phyloP scores from a whole-genome alignment of 177 flowering plant species.

The Tripterygium wilfordii region DNA sequence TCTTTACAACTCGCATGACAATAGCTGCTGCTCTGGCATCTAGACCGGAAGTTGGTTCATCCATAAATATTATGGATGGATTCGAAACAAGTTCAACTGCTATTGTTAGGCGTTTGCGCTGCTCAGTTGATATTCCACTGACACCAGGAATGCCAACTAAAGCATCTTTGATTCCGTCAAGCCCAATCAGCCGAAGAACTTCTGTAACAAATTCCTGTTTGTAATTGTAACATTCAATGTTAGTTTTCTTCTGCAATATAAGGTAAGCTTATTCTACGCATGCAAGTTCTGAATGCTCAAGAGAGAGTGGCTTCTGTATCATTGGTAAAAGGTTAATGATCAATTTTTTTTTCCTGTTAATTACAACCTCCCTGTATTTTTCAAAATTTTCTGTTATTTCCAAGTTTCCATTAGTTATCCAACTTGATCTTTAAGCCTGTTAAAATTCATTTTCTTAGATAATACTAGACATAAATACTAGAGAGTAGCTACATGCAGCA shows the following conservation, averaged over 20 bases:
- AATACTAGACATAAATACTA: no score
- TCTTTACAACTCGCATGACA: slow-evolving; percentile 41
- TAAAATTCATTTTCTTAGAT: no score
- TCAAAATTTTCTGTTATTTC: no score
- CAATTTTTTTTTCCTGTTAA: no score
- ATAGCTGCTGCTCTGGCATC: slow-evolving; percentile 50
- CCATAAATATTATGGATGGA: slow-evolving; percentile 46
- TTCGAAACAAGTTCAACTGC: slow-evolving; percentile 47
- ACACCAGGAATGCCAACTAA: slow-evolving; percentile 33
- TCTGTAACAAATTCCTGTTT: slow-evolving; percentile 30
- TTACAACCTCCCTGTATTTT: no score
- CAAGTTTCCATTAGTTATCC: no score
- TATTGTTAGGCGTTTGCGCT: slow-evolving; percentile 39
- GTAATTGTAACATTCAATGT: no score
- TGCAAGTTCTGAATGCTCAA: no score
- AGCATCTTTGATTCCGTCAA: slow-evolving; percentile 29
- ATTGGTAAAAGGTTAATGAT: no score
- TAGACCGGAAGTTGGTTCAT: slow-evolving; percentile 44
- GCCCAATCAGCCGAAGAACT: slow-evolving; percentile 32
- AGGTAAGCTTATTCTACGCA: neutral
- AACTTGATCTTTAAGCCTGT: no score
- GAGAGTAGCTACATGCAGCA: neutral
- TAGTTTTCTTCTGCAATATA: no score
- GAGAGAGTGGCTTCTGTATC: no score
- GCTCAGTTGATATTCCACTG: slow-evolving; percentile 38